These are phyloP conservation scores for Nitzschia sp. DNA, from an alignment of 108 stramenopile genomes.

Conservation along the genomic window DNA sequence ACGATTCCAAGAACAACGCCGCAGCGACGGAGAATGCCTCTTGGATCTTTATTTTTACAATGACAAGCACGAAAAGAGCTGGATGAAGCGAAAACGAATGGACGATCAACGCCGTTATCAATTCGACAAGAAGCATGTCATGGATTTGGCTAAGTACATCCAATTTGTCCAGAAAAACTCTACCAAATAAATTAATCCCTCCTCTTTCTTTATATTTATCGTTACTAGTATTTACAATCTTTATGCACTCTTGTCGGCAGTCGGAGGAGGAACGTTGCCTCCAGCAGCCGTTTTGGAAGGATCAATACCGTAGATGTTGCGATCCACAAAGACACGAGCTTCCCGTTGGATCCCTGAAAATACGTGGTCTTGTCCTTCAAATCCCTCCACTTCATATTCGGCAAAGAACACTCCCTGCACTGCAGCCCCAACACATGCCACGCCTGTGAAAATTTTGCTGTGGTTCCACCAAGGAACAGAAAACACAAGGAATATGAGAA, in stretches of 20 bases:
- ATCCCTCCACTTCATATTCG: slow-evolving; percentile 33
- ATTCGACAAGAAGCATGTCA: slow-evolving; percentile 47
- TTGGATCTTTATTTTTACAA: slow-evolving; percentile 34
- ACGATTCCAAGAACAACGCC: slow-evolving; percentile 30
- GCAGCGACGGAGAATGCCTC: slow-evolving; percentile 31
- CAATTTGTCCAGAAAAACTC: slow-evolving; percentile 37
- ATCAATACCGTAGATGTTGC: slow-evolving; percentile 32
- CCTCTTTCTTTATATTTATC: neutral
- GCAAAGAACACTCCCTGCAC: slow-evolving; percentile 35
- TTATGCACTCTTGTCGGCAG: neutral
- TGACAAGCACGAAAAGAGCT: slow-evolving; percentile 37
- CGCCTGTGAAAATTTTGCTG: slow-evolving; percentile 28
- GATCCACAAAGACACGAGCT: slow-evolving; percentile 15
- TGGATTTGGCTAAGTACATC: slow-evolving; percentile 44
- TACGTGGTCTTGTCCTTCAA: slow-evolving; percentile 32
- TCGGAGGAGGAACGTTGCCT: neutral
- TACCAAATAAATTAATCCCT: slow-evolving; percentile 5
- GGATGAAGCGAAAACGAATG: slow-evolving; percentile 42
- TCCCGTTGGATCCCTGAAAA: slow-evolving; percentile 31
- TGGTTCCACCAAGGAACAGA: neutral
- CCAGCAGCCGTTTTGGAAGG: neutral
- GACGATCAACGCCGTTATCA: slow-evolving; percentile 32
- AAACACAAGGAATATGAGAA: neutral
- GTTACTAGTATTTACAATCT: neutral
- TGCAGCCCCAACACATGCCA: slow-evolving; percentile 16